Base-by-base conservation (phyloP, 768 basidiomycete species). In the Suillus alpinus region DNA sequence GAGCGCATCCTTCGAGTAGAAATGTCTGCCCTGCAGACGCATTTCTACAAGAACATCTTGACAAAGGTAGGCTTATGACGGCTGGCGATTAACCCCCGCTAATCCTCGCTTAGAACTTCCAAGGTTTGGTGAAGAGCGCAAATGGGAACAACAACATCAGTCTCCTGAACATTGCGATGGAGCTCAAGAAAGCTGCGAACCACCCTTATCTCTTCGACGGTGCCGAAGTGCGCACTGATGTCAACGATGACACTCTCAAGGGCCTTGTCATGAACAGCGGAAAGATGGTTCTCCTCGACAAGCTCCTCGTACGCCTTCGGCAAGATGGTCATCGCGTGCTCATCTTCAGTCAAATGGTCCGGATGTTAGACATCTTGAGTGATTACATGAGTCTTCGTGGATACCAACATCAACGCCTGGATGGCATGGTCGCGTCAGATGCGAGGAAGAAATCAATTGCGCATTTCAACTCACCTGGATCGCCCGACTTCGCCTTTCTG, bases 311-410 rank as follows among this genome's bases (percentile, higher is more conserved):
- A 26, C 87, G 93, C 18, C 83, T 98, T 55, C 91, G 91, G 68
- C 87, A 85, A 66, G 96, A 98, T 71, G 92, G 92, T 3, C 97
- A 98, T 69, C 91, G 97, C 55, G 97, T 99, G 31, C 83, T 99
- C 67, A 98, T 99, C 68, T 99, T 99, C 81, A 97, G 95, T 69
- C 94, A 98, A 76, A 99, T 99, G 97, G 95, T 98, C 61, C 87
- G 97, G 61, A 93, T 98, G 87, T 83, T 99, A 49, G 97, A 99
- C 76, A 98, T 99, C 72, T 85, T 99, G 68, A 95, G 92, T 65
- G 97, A 99, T 75, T 98, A 98, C 76, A 94, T 98, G 89, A 77
- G 78, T 43, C 78, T 95, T 59, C 84, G 97, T 52, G 91, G 92
- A 41, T 98, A 96, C 69, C 86, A 86, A 63, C 91, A 95, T 76